These are phyloP conservation scores for Vaccinium corymbosum DNA, from an alignment of 148 eudicot species.

Conservation along the genomic window DNA sequence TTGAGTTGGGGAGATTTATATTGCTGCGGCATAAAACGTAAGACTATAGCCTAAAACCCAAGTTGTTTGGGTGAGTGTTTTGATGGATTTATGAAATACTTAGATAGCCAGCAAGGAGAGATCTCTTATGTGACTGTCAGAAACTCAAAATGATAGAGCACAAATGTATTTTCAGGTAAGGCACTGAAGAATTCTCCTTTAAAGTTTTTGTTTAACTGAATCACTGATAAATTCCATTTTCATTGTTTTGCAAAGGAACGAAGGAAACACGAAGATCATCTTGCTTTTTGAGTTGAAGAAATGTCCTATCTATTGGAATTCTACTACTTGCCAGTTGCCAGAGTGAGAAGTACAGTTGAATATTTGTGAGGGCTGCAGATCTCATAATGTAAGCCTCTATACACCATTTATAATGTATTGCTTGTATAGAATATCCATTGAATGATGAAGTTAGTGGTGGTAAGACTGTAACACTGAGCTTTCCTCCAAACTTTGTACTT, in stretches of 20 bases:
- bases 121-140: neutral
- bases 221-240: neutral
- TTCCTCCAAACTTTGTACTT: neutral
- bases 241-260: neutral
- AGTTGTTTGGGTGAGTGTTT: neutral
- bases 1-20: neutral
- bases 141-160: neutral
- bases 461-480: neutral
- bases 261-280: neutral
- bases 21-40: neutral
- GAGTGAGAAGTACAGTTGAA: neutral
- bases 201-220: neutral
- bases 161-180: neutral
- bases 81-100: neutral
- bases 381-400: neutral
- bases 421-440: neutral
- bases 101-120: neutral
- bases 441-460: neutral
- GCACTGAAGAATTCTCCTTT: neutral
- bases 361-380: neutral
- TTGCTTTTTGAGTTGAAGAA: conserved; percentile 7
- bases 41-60: neutral
- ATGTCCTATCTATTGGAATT: neutral
- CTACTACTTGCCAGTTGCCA: neutral
- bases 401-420: neutral